A percentile compares a stretch with the other conserved stretches of the same genome.
These are phyloP conservation scores for Alloascoidea hylecoeti DNA, from an alignment of 805 yeast species.

Conservation along the genomic window DNA sequence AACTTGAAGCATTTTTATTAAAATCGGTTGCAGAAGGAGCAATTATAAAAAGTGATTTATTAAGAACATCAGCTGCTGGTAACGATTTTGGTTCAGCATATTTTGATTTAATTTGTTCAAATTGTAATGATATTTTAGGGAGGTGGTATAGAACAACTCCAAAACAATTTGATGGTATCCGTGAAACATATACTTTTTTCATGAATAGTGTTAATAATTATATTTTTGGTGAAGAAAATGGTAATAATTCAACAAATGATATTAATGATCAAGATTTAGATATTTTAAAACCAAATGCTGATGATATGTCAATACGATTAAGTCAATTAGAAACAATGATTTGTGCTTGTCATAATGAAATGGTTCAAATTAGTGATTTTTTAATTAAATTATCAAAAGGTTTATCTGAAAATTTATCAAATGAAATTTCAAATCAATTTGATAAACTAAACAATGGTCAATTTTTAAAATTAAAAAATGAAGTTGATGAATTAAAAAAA, in stretches of 20 bases:
- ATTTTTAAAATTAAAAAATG: too few species aligned
- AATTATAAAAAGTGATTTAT: not conserved
- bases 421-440: not conserved
- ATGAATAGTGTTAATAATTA: not conserved
- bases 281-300: slow-evolving; percentile 2
- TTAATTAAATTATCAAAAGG: not conserved
- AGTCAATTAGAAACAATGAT: slow-evolving; percentile 2
- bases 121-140: not conserved
- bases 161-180: not conserved
- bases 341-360: not conserved
- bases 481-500: too few species aligned
- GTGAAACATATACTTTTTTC: slow-evolving; percentile 1
- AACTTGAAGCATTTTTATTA: slow-evolving; percentile 1
- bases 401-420: not conserved
- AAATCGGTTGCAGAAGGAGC: slow-evolving; percentile 1
- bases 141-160: slow-evolving; percentile 3
- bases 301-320: slow-evolving; percentile 1
- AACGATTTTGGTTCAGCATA: slow-evolving; percentile 3
- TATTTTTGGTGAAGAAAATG: not conserved
- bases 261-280: not conserved
- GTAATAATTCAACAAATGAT: not conserved
- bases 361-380: not conserved
- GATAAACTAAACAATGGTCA: not conserved
- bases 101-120: not conserved
- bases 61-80: slow-evolving; percentile 1